Percentiles rank a stretch among this genome's conserved stretches.
phyloP scores from a whole-genome alignment of 2,329 filamentous ascomycete genomes.

The Neopestalotiopsis sp. region DNA sequence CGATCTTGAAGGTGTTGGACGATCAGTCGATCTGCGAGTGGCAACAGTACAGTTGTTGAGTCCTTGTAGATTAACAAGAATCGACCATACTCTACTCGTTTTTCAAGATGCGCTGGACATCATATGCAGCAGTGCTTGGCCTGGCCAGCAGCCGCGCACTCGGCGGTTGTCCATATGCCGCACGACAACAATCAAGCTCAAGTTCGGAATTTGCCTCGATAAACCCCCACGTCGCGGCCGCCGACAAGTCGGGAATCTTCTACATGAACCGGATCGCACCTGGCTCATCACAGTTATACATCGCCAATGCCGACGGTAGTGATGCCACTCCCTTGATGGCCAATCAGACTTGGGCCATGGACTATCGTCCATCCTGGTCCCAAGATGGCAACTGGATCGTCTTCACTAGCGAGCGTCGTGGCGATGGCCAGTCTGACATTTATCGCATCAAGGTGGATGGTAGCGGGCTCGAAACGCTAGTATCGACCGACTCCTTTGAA shows the following conservation, averaged over 20 bases:
- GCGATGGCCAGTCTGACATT: conserved; percentile 45
- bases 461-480: conserved; percentile 37
- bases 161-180: not conserved
- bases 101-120: not conserved
- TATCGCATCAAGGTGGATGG: conserved; percentile 43
- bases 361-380: conserved; percentile 45
- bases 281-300: conserved; percentile 24
- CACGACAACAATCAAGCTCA: not conserved
- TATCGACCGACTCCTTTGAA: conserved; percentile 40
- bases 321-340: conserved; percentile 40
- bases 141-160: not conserved
- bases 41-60: not conserved
- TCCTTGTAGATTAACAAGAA: not conserved
- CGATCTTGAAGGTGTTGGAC: not conserved
- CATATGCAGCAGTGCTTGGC: not conserved
- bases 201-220: not conserved
- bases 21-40: not conserved
- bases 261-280: conserved; percentile 29
- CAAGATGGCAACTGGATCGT: conserved; percentile 43
- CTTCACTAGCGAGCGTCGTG: conserved; percentile 45
- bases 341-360: conserved; percentile 34
- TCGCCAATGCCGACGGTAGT: conserved; percentile 44
- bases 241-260: conserved; percentile 17
- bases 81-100: not conserved
- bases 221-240: not conserved